Conservation (phyloP, 371 early-diverging fungal species). For the Capillidium rhysosporum region DNA sequence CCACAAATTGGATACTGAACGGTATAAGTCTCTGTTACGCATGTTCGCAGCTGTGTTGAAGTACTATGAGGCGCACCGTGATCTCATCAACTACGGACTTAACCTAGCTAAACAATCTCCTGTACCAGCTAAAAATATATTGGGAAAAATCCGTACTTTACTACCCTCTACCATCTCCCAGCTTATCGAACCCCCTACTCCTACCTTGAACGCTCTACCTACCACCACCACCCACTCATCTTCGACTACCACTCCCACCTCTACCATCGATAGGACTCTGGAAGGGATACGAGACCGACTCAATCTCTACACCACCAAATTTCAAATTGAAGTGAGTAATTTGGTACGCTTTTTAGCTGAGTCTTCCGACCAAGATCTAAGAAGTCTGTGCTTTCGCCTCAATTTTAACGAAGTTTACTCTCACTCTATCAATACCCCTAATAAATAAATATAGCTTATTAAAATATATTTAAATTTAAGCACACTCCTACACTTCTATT, state of each 20-base stretch:
- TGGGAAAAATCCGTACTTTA: background rate
- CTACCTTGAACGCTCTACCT: background rate
- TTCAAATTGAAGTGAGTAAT: conserved; percentile 21
- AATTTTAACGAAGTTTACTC: conserved; percentile 59
- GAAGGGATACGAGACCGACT: conserved; percentile 13
- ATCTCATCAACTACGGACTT: background rate
- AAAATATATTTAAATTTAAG: too few species aligned
- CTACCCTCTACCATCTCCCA: conserved; percentile 8
- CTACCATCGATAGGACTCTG: conserved; percentile 7
- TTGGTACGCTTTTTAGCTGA: conserved; percentile 32
- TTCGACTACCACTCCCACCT: conserved; percentile 11
- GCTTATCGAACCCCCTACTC: conserved; percentile 14
- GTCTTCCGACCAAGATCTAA: conserved; percentile 43
- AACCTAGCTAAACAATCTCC: background rate
- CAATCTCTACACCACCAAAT: conserved; percentile 16
- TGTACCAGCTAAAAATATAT: background rate
- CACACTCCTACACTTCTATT: too few species aligned
- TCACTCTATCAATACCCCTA: too few species aligned
- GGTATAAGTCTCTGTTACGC: conserved; percentile 2
- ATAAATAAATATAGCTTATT: too few species aligned
- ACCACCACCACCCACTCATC: too few species aligned
- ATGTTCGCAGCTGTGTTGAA: background rate
- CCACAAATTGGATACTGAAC: conserved; percentile 20
- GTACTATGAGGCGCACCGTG: background rate
- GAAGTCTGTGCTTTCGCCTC: conserved; percentile 41